A percentile compares a stretch with the other conserved stretches of the same genome.
Evolutionary conservation across 2,329 filamentous ascomycete genomes (phyloP).

Genomic region (Colletotrichum aenigma): DNA sequence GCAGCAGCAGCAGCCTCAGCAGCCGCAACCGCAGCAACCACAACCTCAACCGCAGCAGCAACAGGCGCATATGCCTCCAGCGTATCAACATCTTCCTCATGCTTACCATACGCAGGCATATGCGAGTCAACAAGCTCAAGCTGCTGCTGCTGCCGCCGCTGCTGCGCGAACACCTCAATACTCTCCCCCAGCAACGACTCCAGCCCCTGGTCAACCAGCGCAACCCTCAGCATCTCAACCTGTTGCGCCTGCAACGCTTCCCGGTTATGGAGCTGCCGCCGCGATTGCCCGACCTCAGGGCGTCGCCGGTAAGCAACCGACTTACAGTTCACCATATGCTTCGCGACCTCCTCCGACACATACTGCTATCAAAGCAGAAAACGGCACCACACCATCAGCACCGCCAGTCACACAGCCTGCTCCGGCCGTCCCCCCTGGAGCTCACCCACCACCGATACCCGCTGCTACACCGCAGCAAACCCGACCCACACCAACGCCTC

Average conservation of each 20-base stretch:
- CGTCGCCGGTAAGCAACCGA: constrained; percentile 24
- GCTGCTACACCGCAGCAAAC: constrained; percentile 13
- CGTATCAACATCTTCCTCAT: constrained; percentile 37
- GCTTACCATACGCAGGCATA: constrained; percentile 35
- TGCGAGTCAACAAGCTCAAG: neutral
- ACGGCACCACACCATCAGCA: constrained; percentile 12
- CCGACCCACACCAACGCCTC: constrained; percentile 15
- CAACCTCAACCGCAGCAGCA: constrained; percentile 12
- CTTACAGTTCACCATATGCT: constrained; percentile 35
- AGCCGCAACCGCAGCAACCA: constrained; percentile 23
- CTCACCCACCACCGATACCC: constrained; percentile 13
- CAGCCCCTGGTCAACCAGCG: constrained; percentile 20
- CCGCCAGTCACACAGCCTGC: constrained; percentile 2
- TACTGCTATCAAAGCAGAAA: constrained; percentile 21
- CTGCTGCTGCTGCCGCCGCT: neutral
- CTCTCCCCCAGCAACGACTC: constrained; percentile 10
- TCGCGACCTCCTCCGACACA: constrained; percentile 27
- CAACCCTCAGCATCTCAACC: constrained; percentile 26
- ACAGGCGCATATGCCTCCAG: constrained; percentile 35
- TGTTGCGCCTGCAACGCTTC: constrained; percentile 27
- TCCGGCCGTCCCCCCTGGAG: constrained; percentile 4
- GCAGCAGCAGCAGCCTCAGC: constrained; percentile 28
- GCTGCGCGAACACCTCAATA: constrained; percentile 18
- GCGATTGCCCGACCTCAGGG: constrained; percentile 23
- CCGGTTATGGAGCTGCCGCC: constrained; percentile 26